Percentiles rank a stretch among this genome's conserved stretches.
Conservation (phyloP, 1,139 yeast genomes). For the Zhuliangozyma parablackwelliae region DNA sequence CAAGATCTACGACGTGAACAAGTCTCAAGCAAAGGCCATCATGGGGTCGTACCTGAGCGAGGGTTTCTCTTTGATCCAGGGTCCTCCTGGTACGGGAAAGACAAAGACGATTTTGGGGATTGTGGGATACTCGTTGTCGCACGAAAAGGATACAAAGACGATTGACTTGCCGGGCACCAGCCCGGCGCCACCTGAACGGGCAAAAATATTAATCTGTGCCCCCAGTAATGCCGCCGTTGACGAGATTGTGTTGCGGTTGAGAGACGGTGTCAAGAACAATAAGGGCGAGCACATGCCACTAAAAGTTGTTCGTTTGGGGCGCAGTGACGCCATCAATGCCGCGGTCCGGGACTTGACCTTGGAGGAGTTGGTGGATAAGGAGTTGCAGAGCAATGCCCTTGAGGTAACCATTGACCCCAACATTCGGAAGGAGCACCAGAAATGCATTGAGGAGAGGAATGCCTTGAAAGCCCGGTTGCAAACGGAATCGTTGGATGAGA, state of each 20-base stretch:
- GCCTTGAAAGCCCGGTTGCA: constrained; percentile 37
- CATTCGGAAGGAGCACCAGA: constrained; percentile 50
- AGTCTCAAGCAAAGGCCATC: constrained; percentile 88
- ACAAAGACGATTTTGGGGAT: constrained; percentile 94
- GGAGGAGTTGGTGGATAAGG: constrained; percentile 80
- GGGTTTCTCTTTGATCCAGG: constrained; percentile 92
- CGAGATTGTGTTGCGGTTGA: constrained; percentile 83
- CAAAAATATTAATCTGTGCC: constrained; percentile 79
- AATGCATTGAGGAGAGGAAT: constrained; percentile 50
- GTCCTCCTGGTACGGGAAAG: constrained; percentile 98
- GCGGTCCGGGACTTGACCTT: constrained; percentile 80
- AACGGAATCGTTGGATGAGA: constrained; percentile 27
- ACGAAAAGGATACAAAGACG: constrained; percentile 19
- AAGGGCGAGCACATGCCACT: constrained; percentile 61
- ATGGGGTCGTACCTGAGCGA: constrained; percentile 59
- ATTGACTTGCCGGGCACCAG: constrained; percentile 24
- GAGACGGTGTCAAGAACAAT: constrained; percentile 61
- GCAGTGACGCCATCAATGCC: constrained; percentile 82
- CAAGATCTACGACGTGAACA: constrained; percentile 59
- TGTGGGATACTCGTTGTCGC: constrained; percentile 66
- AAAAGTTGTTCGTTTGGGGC: constrained; percentile 80
- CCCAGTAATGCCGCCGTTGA: constrained; percentile 99
- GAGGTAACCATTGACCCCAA: constrained; percentile 39
- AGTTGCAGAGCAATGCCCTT: constrained; percentile 43
- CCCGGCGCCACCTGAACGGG: background rate